Percentiles rank a stretch among this genome's conserved stretches.
Evolutionary conservation across 2,329 filamentous ascomycete genomes (phyloP).

Genomic region (Aaosphaeria arxii): DNA sequence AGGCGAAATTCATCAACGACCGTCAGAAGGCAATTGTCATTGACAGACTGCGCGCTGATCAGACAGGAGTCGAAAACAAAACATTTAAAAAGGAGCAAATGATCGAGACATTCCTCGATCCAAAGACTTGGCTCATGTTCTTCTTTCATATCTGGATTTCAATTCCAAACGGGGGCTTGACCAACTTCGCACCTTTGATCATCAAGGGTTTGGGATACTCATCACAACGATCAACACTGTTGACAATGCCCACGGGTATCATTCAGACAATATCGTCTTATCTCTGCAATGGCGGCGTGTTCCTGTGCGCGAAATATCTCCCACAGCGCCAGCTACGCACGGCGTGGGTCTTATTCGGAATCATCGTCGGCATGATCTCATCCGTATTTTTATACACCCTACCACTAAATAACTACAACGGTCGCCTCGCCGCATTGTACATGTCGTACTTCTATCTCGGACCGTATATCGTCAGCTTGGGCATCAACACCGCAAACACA

Average conservation of each 20-base stretch:
- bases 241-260: constrained; percentile 27
- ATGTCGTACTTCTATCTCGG: constrained; percentile 20
- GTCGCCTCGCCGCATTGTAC: constrained; percentile 28
- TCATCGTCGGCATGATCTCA: constrained; percentile 23
- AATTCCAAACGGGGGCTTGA: constrained; percentile 36
- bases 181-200: constrained; percentile 26
- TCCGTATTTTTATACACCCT: constrained; percentile 26
- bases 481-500: constrained; percentile 12
- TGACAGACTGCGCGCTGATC: constrained; percentile 39
- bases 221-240: constrained; percentile 21
- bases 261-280: constrained; percentile 32
- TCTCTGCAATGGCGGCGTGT: constrained; percentile 39
- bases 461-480: constrained; percentile 9
- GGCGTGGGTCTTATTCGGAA: constrained; percentile 25
- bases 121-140: constrained; percentile 37
- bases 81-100: constrained; percentile 44
- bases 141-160: constrained; percentile 29
- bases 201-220: constrained; percentile 35
- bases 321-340: constrained; percentile 11
- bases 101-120: constrained; percentile 41
- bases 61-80: constrained; percentile 49
- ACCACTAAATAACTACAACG: constrained; percentile 18
- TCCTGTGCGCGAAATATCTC: constrained; percentile 27
- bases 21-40: constrained; percentile 30
- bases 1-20: constrained; percentile 31